Evolutionary conservation across 306 rosid genomes (phyloP).

Genomic region (Gastrolobium bilobum): DNA sequence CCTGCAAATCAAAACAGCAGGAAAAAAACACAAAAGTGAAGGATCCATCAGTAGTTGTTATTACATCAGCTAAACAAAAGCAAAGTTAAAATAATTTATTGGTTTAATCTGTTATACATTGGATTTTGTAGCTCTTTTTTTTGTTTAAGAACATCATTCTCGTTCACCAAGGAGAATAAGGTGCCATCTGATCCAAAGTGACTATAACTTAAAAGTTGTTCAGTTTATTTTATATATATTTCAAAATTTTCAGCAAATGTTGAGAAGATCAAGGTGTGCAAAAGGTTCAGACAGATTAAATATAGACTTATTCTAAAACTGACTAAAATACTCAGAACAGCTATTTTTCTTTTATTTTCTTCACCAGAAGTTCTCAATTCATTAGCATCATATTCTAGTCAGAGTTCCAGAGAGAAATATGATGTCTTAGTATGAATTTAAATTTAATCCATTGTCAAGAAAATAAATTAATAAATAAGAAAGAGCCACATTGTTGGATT

Average conservation of each 20-base stretch:
- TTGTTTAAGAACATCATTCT: constrained; percentile 4
- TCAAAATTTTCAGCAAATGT: constrained; percentile 4
- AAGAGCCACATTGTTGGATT: neutral
- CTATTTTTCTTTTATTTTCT: neutral
- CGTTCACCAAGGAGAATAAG: neutral
- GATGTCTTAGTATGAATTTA: neutral
- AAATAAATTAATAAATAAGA: constrained; percentile 2
- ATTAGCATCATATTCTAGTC: neutral
- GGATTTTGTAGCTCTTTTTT: constrained; percentile 2
- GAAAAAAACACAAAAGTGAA: constrained; percentile 7
- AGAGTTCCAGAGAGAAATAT: neutral
- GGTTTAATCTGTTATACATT: constrained; percentile 7
- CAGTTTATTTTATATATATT: neutral
- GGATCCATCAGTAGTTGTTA: constrained; percentile 19
- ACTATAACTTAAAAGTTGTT: constrained; percentile 2
- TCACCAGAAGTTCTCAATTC: neutral
- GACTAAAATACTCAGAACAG: constrained; percentile 1
- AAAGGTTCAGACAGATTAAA: neutral
- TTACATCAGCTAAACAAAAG: constrained; percentile 20
- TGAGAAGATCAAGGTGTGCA: constrained; percentile 10
- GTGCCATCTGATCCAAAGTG: neutral
- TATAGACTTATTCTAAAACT: neutral
- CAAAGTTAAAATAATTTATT: neutral
- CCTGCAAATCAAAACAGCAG: constrained; percentile 62
- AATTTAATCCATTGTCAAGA: neutral